Evolutionary conservation across 1,139 yeast genomes (phyloP), one percentile per base, ranked within the genome.

Genomic region (Nakaseomyces uthaithaninus): DNA sequence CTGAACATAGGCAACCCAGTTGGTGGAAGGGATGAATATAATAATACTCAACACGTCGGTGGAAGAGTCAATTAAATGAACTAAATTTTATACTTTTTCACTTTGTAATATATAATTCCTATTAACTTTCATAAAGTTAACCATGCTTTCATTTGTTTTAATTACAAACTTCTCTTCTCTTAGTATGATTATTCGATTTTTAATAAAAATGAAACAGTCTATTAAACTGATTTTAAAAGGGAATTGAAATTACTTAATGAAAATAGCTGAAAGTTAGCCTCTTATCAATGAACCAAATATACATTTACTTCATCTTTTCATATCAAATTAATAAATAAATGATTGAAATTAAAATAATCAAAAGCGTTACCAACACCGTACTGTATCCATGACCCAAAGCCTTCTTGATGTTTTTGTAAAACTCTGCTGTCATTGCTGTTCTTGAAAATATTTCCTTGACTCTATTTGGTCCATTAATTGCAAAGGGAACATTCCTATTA

Each of bases 371-470:
- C 10, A 35, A 11, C 11, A 17, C 24, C 17, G 33, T 49, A 37
- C 33, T 40, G 41, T 22, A 48, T 11, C 38, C 42, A 39, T 26
- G 50, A 36, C 19, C 46, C 23, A 4, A 31, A 17, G 52, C 49
- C 45, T 58, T 14, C 9, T 60, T 52, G 42, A 65, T 59, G n/a
- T 55, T 59, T 30, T 55, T 54, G 43, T 71, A 72, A 50, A 83
- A 74, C 25, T 69, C 64, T 40, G 62, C 51, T 27, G 84, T 77
- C 82, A 84, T 80, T 38, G 77, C 74, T 7, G 65, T 68, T 43
- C 80, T 65, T 11, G 87, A 74, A 54, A 84, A 85, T 26, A 66
- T 60, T 15, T 64, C 56, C n/a, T 67, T 46, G 0, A 78, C 81
- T 45, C 77, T 66, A 12, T 56, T 54, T 25, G 67, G 60, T 3